Base-by-base conservation (phyloP, 495 filamentous ascomycete genomes). In the Penicillium simplicissimum region DNA sequence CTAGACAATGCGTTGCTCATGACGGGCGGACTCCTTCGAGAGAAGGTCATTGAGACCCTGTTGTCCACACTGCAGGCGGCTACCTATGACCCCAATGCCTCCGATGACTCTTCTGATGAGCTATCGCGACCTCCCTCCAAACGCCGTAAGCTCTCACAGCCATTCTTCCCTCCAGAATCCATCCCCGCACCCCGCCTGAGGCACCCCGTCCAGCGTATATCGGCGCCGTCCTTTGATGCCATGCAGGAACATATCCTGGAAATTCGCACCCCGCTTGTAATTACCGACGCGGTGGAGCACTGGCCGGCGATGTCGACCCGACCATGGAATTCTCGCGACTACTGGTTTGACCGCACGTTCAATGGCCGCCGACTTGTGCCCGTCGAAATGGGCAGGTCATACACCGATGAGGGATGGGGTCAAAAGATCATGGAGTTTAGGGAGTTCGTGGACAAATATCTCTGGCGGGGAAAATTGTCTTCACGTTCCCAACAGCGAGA, bases 371-470 rank as follows among this genome's bases (percentile, higher is more conserved):
- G 95, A 42, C 83, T 96, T 2, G 88, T 98, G 1, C 95, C 95
- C 0, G 81, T 98, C 14, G 95, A 99, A 70, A 69, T 96, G n/a
- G 95, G 95, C 8, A 78, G 90, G 51, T 91, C 86, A 62, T 99
- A 99, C 65, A 93, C 92, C 8, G 90, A 95, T 60, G 84, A 84
- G 21, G 87, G 80, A 14, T 99, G 96, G 95, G 87, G 88, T 0
- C 95, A 99, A 70, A 83, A 82, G 59, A 87, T 98, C 36, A 82
- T 97, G 13, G 74, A 85, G 4, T 96, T 98, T 59, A 74, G 76
- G 43, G 81, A 90, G 11, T 96, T 97, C 65, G 69, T 96, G 36
- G 66, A 77, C n/a, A 66, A 71, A 13, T 86, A 87, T 64, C 77
- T 93, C 57, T 76, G 76, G 76, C 60, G 63, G 6, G 67, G 60